Evolutionary conservation across 768 basidiomycete species (phyloP), one percentile per base, ranked within the genome.

Genomic region (Trametes punicea): DNA sequence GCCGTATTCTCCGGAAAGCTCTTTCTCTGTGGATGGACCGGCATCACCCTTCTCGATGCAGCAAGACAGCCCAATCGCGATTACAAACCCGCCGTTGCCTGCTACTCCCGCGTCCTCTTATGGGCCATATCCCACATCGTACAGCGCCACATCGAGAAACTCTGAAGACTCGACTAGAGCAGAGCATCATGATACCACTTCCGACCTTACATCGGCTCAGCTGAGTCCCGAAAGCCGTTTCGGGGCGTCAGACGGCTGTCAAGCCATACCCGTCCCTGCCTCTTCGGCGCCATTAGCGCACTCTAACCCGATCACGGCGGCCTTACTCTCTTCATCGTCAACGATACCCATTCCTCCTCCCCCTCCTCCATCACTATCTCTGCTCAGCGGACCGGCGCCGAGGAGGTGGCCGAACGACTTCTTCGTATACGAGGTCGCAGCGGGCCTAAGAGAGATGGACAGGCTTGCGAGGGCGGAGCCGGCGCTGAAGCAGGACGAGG

Each of bases 321-420:
- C 36, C 44, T 11, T 26, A 20, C n/a, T 39, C 25, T 21, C 39
- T 21, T 40, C 41, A 31, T 20, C 39, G 21, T 50, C 54, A 13
- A 16, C n/a, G 18, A 18, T 33, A 16, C 31, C 29, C 61, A 13
- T 44, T 44, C 56, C 21, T 26, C 54, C 50, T n/a, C n/a, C n/a
- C 51, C 49, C n/a, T 44, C 59, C 49, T 56, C 67, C 62, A 45
- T 59, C 46, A 61, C 65, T 2, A 50, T 63, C 11, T 50, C 60
- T 47, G 33, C 73, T 23, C 75, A 77, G 42, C 60, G 20, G n/a
- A 1, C 82, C 84, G 2, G 83, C 84, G 2, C 72, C 85, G 26
- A 87, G 87, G 65, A 81, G 84, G 13, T 88, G 87, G 87, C 87
- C 87, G 31, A 87, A 87, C 64, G 87, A 88, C 70, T 87, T 85